phyloP scores from a whole-genome alignment of 2,329 filamentous ascomycete species.

The Esteya vermicola region DNA sequence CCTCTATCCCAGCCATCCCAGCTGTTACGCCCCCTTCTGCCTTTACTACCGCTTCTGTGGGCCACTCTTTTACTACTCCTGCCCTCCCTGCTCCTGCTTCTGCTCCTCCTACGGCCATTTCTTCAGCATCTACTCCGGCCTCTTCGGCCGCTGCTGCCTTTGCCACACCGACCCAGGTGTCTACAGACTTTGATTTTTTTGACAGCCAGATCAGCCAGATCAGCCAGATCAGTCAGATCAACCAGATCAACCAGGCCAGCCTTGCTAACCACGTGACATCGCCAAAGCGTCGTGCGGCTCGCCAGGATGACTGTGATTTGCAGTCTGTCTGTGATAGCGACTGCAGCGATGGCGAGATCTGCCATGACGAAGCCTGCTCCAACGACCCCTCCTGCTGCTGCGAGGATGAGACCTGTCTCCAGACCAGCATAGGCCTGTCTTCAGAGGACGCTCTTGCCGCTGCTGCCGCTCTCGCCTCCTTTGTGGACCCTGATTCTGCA shows the following conservation, averaged over 20 bases:
- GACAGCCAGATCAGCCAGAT: too few species aligned
- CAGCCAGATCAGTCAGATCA: not conserved
- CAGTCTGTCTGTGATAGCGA: constrained; percentile 10
- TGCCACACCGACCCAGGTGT: too few species aligned
- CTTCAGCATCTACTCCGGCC: too few species aligned
- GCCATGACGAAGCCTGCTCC: constrained; percentile 9
- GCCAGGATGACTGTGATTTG: constrained; percentile 2
- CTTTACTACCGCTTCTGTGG: not conserved
- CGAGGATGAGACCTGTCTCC: constrained; percentile 10
- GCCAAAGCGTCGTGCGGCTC: not conserved
- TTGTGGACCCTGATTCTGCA: constrained; percentile 3
- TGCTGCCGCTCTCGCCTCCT: constrained; percentile 7
- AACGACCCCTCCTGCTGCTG: constrained; percentile 10
- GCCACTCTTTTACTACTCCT: too few species aligned
- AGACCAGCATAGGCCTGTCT: not conserved
- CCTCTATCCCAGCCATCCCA: too few species aligned
- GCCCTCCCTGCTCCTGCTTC: too few species aligned
- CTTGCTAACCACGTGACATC: constrained; percentile 8
- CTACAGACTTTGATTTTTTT: too few species aligned
- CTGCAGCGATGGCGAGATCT: constrained; percentile 10
- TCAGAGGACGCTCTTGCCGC: constrained; percentile 11
- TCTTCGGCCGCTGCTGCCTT: too few species aligned
- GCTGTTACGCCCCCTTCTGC: not conserved
- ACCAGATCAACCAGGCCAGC: constrained; percentile 1
- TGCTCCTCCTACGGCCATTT: too few species aligned